These are phyloP conservation scores for Huntiella moniliformis DNA, from an alignment of 2,329 filamentous ascomycete genomes.

Conservation along the genomic window DNA sequence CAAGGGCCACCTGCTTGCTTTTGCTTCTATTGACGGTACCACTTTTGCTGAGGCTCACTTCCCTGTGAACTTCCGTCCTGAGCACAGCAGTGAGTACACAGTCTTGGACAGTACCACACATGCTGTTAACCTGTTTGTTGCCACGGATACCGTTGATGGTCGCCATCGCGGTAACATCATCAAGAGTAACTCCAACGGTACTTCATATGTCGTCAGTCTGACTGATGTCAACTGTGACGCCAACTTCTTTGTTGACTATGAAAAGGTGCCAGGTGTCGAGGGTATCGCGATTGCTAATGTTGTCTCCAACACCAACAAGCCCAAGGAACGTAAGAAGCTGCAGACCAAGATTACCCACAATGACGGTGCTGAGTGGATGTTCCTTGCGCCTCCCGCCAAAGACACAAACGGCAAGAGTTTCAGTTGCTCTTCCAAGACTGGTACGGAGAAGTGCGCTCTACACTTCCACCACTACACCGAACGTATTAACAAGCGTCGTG, in stretches of 20 bases:
- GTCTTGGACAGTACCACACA: constrained; percentile 90
- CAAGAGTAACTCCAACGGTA: constrained; percentile 98
- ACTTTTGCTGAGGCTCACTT: constrained; percentile 71
- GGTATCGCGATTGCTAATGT: constrained; percentile 77
- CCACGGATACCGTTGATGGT: constrained; percentile 45
- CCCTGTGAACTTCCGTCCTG: constrained; percentile 64
- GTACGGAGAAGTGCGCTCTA: constrained; percentile 55
- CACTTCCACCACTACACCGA: constrained; percentile 96
- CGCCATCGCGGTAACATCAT: constrained; percentile 70
- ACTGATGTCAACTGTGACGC: constrained; percentile 64
- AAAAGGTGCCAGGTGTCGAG: constrained; percentile 84
- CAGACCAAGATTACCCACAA: constrained; percentile 92
- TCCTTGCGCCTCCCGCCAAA: constrained; percentile 50
- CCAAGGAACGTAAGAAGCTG: constrained; percentile 54
- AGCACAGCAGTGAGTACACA: constrained; percentile 60
- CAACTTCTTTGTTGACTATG: constrained; percentile 73
- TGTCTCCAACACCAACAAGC: constrained; percentile 53
- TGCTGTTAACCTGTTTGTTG: constrained; percentile 84
- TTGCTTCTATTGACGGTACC: constrained; percentile 69
- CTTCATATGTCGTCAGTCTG: constrained; percentile 75
- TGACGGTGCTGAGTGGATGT: constrained; percentile 75
- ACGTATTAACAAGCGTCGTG: constrained; percentile 60
- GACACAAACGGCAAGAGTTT: constrained; percentile 56
- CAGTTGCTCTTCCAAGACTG: constrained; percentile 40
- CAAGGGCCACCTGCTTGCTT: constrained; percentile 52